These are phyloP conservation scores for Dianthus caryophyllus DNA, from an alignment of 148 eudicot genomes.

Conservation along the genomic window DNA sequence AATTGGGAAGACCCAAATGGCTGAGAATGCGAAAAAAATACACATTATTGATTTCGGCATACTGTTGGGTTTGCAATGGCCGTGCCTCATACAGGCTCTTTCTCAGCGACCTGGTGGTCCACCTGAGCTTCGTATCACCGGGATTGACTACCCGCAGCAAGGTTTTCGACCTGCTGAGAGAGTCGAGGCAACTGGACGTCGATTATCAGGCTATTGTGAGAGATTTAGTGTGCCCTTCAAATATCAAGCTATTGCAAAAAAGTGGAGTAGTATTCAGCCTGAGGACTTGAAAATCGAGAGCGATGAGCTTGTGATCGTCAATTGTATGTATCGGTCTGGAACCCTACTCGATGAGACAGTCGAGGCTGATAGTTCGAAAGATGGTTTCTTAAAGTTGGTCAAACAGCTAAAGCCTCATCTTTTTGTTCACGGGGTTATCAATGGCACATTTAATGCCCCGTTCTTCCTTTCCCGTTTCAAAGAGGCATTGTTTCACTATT, in stretches of 20 bases:
- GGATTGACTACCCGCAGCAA: conserved; percentile 42
- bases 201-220: conserved; percentile 43
- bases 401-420: conserved; percentile 43
- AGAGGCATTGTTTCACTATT: conserved; percentile 42
- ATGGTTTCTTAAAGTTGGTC: conserved; percentile 39
- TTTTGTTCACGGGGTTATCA: conserved; percentile 41
- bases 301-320: conserved; percentile 44
- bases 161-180: conserved; percentile 45
- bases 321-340: conserved; percentile 39
- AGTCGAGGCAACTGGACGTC: conserved; percentile 41
- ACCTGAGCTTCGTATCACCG: conserved; percentile 40
- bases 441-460: conserved; percentile 50
- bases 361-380: conserved; percentile 39
- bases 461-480: conserved; percentile 53
- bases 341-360: conserved; percentile 44
- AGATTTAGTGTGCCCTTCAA: conserved; percentile 44
- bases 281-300: conserved; percentile 34
- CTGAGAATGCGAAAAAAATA: conserved; percentile 28
- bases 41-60: conserved; percentile 50
- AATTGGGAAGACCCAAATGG: conserved; percentile 18
- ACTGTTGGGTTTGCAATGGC: conserved; percentile 41
- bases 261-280: conserved; percentile 33
- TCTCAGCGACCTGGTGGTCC: conserved; percentile 32
- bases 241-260: conserved; percentile 35
- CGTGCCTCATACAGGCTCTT: conserved; percentile 35